Conservation (phyloP, 2,329 filamentous ascomycete genomes). For the Colletotrichum limetticola region DNA sequence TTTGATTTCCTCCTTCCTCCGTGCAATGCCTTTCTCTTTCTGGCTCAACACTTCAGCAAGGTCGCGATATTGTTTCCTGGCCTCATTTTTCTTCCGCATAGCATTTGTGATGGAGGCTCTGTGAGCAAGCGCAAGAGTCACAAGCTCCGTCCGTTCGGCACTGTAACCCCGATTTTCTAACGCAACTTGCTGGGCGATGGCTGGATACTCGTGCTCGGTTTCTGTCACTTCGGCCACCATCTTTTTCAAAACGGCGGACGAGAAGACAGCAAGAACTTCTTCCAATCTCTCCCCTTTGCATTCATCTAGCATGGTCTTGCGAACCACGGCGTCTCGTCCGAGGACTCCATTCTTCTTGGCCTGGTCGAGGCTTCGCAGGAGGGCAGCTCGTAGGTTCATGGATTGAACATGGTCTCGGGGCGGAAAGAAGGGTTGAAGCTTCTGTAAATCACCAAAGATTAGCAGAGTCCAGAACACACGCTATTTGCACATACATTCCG, state of each 20-base stretch:
- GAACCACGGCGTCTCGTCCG: constrained; percentile 80
- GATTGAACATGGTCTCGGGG: constrained; percentile 91
- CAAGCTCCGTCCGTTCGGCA: constrained; percentile 64
- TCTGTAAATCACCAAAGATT: constrained; percentile 59
- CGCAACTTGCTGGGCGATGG: constrained; percentile 65
- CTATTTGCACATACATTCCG: constrained; percentile 67
- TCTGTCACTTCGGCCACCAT: constrained; percentile 58
- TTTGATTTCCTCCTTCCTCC: constrained; percentile 60
- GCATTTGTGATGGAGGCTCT: constrained; percentile 71
- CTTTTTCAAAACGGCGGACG: constrained; percentile 83
- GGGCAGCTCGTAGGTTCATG: constrained; percentile 84
- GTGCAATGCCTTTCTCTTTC: constrained; percentile 69
- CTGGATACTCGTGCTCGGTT: constrained; percentile 52
- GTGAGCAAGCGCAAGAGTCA: constrained; percentile 79
- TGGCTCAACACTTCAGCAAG: constrained; percentile 73
- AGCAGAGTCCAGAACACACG: background rate
- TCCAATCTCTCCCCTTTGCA: constrained; percentile 92
- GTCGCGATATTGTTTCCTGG: constrained; percentile 67
- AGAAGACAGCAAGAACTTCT: constrained; percentile 86
- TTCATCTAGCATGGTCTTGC: constrained; percentile 97
- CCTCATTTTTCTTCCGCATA: constrained; percentile 69
- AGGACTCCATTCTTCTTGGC: constrained; percentile 89
- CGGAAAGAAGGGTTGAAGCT: constrained; percentile 90
- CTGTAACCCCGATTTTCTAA: constrained; percentile 69
- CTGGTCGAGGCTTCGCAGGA: constrained; percentile 84